Evolutionary conservation across 768 basidiomycete species (phyloP).

Genomic region (Lentinula aciculospora): DNA sequence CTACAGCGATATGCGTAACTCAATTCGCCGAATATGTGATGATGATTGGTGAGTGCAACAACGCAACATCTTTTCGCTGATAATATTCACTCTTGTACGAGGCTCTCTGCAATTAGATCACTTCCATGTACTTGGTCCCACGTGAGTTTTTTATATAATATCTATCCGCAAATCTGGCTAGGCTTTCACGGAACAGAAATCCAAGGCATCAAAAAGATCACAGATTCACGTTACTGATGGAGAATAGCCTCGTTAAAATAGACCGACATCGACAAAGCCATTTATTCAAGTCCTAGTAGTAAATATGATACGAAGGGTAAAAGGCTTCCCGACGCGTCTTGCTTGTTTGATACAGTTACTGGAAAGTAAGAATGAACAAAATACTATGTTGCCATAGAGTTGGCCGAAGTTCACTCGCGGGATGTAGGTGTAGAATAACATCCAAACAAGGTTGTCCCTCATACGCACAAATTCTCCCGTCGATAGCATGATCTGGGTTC

Average conservation of each 20-base stretch:
- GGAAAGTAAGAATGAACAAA: too few species aligned
- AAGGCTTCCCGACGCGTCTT: too few species aligned
- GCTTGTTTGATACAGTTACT: too few species aligned
- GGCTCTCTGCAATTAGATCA: background rate
- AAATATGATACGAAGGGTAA: too few species aligned
- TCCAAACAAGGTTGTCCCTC: too few species aligned
- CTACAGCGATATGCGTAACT: conserved; percentile 18
- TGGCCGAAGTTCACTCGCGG: too few species aligned
- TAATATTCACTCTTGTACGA: background rate
- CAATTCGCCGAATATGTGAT: conserved; percentile 28
- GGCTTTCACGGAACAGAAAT: background rate
- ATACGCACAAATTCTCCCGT: background rate
- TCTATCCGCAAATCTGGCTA: background rate
- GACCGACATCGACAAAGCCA: too few species aligned
- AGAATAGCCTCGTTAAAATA: too few species aligned
- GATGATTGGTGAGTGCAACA: conserved; percentile 6
- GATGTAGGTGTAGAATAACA: too few species aligned
- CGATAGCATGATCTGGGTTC: background rate
- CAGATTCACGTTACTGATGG: background rate
- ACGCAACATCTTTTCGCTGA: background rate
- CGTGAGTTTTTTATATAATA: background rate
- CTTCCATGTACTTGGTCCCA: background rate
- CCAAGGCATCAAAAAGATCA: background rate
- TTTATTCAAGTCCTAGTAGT: too few species aligned
- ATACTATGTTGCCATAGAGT: too few species aligned